phyloP scores from a whole-genome alignment of 106 monocot genomes.

The Triglochin maritima region DNA sequence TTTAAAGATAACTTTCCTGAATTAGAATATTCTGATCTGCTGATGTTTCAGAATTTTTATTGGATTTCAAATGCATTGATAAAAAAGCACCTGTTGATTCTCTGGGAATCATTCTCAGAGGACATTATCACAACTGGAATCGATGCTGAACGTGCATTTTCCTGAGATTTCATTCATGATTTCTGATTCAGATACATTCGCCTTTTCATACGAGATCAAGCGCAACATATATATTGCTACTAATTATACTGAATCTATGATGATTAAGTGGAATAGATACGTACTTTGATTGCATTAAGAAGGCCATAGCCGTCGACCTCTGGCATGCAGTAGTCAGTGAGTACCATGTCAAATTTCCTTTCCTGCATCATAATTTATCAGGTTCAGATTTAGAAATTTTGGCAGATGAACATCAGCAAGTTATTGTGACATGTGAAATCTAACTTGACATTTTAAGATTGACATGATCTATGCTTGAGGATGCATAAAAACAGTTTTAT shows the following conservation, averaged over 20 bases:
- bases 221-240: no score
- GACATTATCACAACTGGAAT: conserved; percentile 87
- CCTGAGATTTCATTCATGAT: conserved; percentile 23
- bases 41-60: background rate
- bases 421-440: background rate
- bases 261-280: background rate
- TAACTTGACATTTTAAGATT: background rate
- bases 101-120: conserved; percentile 77
- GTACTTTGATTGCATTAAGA: conserved; percentile 75
- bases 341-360: conserved; percentile 65
- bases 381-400: background rate
- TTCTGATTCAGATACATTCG: background rate
- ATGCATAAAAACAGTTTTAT: background rate
- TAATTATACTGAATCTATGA: no score
- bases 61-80: background rate
- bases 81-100: conserved; percentile 44
- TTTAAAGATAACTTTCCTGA: no score
- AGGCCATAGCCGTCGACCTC: conserved; percentile 88
- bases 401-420: background rate
- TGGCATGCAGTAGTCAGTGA: conserved; percentile 91
- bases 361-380: conserved; percentile 27
- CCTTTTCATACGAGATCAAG: no score
- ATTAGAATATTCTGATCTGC: no score
- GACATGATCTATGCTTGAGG: background rate
- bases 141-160: conserved; percentile 25